Evolutionary conservation across 1,284 basidiomycete species (phyloP).

Genomic region (Neotropicomus parvogracilis): DNA sequence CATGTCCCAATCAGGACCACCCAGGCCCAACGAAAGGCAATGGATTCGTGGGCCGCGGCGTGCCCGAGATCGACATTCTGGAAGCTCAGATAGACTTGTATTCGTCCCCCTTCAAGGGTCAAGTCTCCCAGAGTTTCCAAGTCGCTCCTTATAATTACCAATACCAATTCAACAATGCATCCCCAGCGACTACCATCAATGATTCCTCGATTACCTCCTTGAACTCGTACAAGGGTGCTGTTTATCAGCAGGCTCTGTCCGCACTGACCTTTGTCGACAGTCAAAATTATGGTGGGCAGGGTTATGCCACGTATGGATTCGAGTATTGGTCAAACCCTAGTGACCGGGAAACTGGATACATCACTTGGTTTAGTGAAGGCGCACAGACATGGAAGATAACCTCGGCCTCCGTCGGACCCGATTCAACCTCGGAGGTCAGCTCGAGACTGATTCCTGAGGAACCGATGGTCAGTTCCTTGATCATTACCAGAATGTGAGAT

Average conservation of each 20-base stretch:
- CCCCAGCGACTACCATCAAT: slow-evolving; percentile 52
- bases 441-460: slow-evolving; percentile 70
- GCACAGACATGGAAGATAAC: slow-evolving; percentile 65
- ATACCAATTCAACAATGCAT: slow-evolving; percentile 58
- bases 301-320: slow-evolving; percentile 60
- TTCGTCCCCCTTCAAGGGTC: slow-evolving; percentile 45
- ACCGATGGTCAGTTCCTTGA: slow-evolving; percentile 50
- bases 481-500: not conserved
- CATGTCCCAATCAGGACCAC: slow-evolving; percentile 77
- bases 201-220: slow-evolving; percentile 49
- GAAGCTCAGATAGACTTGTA: slow-evolving; percentile 58
- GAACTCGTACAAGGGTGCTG: slow-evolving; percentile 75
- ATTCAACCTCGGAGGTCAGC: slow-evolving; percentile 51
- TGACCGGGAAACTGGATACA: slow-evolving; percentile 59
- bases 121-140: slow-evolving; percentile 79
- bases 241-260: slow-evolving; percentile 78
- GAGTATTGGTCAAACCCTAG: slow-evolving; percentile 73
- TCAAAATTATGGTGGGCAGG: slow-evolving; percentile 50
- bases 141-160: slow-evolving; percentile 74
- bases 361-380: slow-evolving; percentile 70
- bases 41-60: slow-evolving; percentile 71
- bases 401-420: slow-evolving; percentile 55
- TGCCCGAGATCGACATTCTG: slow-evolving; percentile 84
- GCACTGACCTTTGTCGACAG: slow-evolving; percentile 56
- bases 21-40: slow-evolving; percentile 61